Percentiles rank a stretch among this genome's conserved stretches.
phyloP scores from a whole-genome alignment of 768 basidiomycete species.

The Hydnomerulius pinastri region DNA sequence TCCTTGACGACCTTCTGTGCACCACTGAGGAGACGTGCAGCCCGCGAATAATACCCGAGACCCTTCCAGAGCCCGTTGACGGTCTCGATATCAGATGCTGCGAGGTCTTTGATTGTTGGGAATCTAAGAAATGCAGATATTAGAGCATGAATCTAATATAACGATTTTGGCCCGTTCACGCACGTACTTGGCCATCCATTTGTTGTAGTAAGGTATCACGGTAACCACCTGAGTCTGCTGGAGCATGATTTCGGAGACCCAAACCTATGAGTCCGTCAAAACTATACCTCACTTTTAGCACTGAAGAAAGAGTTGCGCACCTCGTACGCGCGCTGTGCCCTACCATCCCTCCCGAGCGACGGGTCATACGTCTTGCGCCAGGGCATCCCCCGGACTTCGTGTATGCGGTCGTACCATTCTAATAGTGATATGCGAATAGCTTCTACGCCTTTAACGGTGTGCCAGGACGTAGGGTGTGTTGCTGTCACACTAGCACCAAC shows the following conservation, averaged over 20 bases:
- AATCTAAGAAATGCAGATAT: slow-evolving; percentile 48
- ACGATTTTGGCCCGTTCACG: not conserved
- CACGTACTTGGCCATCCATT: slow-evolving; percentile 80
- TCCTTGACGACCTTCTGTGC: slow-evolving; percentile 76
- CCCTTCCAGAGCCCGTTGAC: slow-evolving; percentile 93
- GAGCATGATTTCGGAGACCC: slow-evolving; percentile 93
- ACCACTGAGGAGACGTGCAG: slow-evolving; percentile 78
- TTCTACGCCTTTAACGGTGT: slow-evolving; percentile 43
- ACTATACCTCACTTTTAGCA: not conserved
- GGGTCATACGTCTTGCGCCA: slow-evolving; percentile 81
- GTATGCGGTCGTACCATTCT: slow-evolving; percentile 72
- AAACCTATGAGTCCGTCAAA: slow-evolving; percentile 51
- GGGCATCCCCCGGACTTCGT: slow-evolving; percentile 79
- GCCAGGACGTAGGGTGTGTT: slow-evolving; percentile 48
- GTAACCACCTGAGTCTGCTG: slow-evolving; percentile 95
- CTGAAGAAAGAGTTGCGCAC: slow-evolving; percentile 40
- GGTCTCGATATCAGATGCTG: slow-evolving; percentile 72
- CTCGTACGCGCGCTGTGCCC: slow-evolving; percentile 89
- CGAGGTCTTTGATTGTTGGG: slow-evolving; percentile 77
- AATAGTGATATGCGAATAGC: slow-evolving; percentile 52
- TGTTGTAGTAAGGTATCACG: slow-evolving; percentile 91
- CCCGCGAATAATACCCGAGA: slow-evolving; percentile 87
- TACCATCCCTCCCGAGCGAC: slow-evolving; percentile 52
- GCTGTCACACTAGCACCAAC: not conserved
- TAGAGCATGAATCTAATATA: not conserved